Percentiles rank a stretch among this genome's conserved stretches.
These are phyloP conservation scores for Debaryomyces fabryi DNA, from an alignment of 1,139 yeast species.

Conservation along the genomic window DNA sequence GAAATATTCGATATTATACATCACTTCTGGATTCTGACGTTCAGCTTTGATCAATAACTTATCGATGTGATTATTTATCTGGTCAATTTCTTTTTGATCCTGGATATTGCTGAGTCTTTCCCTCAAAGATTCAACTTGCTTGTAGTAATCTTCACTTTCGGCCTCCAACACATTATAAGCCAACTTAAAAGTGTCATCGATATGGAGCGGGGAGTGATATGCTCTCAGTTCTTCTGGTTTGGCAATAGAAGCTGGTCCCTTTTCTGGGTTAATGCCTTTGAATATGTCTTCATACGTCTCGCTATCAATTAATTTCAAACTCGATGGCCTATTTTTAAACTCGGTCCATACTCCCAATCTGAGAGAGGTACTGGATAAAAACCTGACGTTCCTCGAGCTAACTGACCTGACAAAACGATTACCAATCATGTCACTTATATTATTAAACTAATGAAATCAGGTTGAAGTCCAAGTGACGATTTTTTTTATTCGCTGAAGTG, in stretches of 20 bases:
- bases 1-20: conserved; percentile 58
- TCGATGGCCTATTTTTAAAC: conserved; percentile 42
- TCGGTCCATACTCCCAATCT: conserved; percentile 51
- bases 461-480: neutral
- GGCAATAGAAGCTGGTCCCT: conserved; percentile 36
- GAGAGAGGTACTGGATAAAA: conserved; percentile 13
- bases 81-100: conserved; percentile 11
- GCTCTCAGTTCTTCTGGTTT: conserved; percentile 20
- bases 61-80: conserved; percentile 22
- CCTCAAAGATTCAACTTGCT: conserved; percentile 22
- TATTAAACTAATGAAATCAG: neutral
- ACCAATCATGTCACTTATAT: conserved; percentile 3
- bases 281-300: conserved; percentile 36
- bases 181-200: conserved; percentile 71
- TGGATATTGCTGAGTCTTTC: conserved; percentile 10
- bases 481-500: conserved; percentile 3
- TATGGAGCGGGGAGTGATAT: conserved; percentile 68
- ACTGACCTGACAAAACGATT: conserved; percentile 8
- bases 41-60: conserved; percentile 52
- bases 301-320: conserved; percentile 37
- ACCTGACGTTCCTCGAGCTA: conserved; percentile 10
- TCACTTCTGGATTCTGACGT: conserved; percentile 77
- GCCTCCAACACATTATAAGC: conserved; percentile 65
- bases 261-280: conserved; percentile 32
- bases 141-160: conserved; percentile 32